phyloP scores from a whole-genome alignment of 139 green algal genomes.

The Pleodorina starrii region DNA sequence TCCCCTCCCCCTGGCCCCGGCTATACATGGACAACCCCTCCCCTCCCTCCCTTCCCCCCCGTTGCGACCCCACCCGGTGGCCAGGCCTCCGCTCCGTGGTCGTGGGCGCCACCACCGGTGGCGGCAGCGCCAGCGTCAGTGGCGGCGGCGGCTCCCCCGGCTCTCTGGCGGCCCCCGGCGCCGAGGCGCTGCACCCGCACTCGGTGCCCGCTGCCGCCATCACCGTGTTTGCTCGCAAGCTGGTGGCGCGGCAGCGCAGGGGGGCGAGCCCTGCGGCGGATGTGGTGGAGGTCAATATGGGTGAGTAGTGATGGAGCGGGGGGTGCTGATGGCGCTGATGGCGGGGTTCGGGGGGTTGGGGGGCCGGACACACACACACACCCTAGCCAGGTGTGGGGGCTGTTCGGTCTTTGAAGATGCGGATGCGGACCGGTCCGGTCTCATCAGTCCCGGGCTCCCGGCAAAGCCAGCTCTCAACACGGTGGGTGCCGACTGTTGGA shows the following conservation, averaged over 20 bases:
- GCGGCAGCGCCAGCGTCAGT: neutral
- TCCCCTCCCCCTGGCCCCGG: too few species aligned
- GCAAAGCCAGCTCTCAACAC: too few species aligned
- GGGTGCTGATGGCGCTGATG: too few species aligned
- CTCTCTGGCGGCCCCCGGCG: neutral
- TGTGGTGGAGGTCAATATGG: slow-evolving; percentile 15
- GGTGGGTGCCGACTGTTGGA: too few species aligned
- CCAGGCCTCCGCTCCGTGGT: neutral
- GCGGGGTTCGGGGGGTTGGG: too few species aligned
- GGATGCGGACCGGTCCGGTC: too few species aligned
- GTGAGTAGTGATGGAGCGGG: too few species aligned
- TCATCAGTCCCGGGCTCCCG: too few species aligned
- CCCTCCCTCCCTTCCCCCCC: neutral
- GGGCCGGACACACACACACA: too few species aligned
- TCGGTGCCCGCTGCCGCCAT: slow-evolving; percentile 17
- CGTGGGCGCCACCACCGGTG: neutral
- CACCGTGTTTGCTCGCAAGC: slow-evolving; percentile 5
- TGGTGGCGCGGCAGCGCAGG: neutral
- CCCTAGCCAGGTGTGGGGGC: too few species aligned
- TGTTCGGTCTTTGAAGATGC: too few species aligned
- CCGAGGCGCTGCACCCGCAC: slow-evolving; percentile 36
- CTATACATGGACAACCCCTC: too few species aligned
- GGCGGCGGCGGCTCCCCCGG: neutral
- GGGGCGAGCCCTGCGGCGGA: neutral
- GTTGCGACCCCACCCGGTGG: neutral